Percentiles rank a stretch among this genome's conserved stretches.
Conservation (phyloP, 208 protist genomes). For the Wallacemonas sp. region DNA sequence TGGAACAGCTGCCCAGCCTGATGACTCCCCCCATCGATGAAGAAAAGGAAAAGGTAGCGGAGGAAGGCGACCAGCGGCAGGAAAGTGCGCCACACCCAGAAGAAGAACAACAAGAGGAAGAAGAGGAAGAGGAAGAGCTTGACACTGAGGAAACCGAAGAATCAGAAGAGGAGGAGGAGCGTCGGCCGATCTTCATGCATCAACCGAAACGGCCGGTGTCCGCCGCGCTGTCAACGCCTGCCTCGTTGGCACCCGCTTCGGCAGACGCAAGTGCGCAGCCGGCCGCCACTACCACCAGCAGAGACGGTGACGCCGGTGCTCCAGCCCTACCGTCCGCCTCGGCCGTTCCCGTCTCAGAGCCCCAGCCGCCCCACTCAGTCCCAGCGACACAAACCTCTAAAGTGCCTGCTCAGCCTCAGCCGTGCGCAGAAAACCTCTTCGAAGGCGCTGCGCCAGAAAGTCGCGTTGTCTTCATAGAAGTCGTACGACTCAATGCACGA, state of each 20-base stretch:
- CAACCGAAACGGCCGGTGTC: background rate
- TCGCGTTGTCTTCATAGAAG: slow-evolving; percentile 22
- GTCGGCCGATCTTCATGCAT: background rate
- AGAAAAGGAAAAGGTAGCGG: background rate
- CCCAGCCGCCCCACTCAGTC: too few relatives aligned
- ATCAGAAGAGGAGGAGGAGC: background rate
- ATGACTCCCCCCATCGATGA: background rate
- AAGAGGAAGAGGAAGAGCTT: background rate
- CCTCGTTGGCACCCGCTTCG: background rate
- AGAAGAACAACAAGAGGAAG: slow-evolving; percentile 1
- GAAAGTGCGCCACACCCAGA: too few relatives aligned
- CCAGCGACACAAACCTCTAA: background rate
- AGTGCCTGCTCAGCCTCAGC: background rate
- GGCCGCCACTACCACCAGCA: background rate
- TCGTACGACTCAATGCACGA: slow-evolving; percentile 17
- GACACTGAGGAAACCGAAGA: slow-evolving; percentile 2
- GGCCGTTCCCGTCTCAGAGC: too few relatives aligned
- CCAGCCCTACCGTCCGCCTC: background rate
- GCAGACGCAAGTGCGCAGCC: background rate
- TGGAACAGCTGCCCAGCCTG: slow-evolving; percentile 14
- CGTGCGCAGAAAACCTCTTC: slow-evolving; percentile 35
- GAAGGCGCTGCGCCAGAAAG: slow-evolving; percentile 23
- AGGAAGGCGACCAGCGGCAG: background rate
- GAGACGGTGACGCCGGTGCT: background rate
- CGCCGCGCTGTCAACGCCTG: background rate